phyloP scores from a whole-genome alignment of 495 filamentous ascomycete genomes.

The Penicillium robsamsonii region DNA sequence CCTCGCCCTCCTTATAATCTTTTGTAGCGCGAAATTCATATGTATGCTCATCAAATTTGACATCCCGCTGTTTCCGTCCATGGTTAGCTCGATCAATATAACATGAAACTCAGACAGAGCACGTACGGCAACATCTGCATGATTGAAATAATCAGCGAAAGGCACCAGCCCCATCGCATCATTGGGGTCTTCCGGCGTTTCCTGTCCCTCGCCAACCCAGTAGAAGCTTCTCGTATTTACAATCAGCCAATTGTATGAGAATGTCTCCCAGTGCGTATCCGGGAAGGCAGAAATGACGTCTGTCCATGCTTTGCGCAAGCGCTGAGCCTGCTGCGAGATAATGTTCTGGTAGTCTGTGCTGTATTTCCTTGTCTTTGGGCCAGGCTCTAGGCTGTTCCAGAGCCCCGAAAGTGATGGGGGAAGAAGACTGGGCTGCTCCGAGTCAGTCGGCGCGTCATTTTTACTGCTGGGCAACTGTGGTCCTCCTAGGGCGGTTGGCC shows the following conservation, averaged over 20 bases:
- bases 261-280: conserved; percentile 50
- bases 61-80: conserved; percentile 51
- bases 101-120: conserved; percentile 2
- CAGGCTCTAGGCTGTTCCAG: conserved; percentile 34
- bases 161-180: conserved; percentile 80
- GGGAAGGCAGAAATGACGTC: conserved; percentile 53
- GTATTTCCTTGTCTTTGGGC: conserved; percentile 25
- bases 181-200: conserved; percentile 53
- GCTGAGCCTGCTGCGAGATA: conserved; percentile 58
- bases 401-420: conserved; percentile 43
- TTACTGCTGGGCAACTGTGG: conserved; percentile 22
- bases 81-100: background rate
- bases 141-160: conserved; percentile 88
- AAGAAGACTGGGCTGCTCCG: conserved; percentile 21
- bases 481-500: conserved; percentile 45
- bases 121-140: conserved; percentile 53
- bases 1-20: conserved; percentile 62
- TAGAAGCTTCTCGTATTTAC: conserved; percentile 85
- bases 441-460: background rate
- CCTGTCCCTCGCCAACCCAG: conserved; percentile 53
- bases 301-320: conserved; percentile 62
- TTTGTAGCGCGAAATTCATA: conserved; percentile 60
- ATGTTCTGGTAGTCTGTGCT: conserved; percentile 48
- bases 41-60: conserved; percentile 54
- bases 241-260: conserved; percentile 73